These are phyloP conservation scores for Quercus wislizeni DNA, from an alignment of 306 rosid species.

Conservation along the genomic window DNA sequence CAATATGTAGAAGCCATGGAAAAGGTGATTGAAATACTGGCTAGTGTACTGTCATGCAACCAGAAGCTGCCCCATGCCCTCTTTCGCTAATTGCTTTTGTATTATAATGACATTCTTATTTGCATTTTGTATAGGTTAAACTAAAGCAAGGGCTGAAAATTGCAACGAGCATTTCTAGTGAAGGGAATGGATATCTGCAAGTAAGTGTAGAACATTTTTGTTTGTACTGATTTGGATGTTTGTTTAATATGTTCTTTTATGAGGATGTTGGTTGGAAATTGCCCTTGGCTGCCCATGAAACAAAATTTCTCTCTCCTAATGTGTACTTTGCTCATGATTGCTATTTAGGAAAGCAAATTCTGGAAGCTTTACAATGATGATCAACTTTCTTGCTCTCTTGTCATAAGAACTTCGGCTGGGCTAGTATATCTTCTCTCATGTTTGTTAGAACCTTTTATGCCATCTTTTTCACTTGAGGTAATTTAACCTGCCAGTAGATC, in stretches of 20 bases:
- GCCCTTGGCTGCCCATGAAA: too few relatives aligned
- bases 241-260: background rate
- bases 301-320: too few relatives aligned
- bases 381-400: conserved; percentile 64
- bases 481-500: too few relatives aligned
- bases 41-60: background rate
- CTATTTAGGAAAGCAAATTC: conserved; percentile 68
- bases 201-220: conserved; percentile 36
- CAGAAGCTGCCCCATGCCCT: background rate
- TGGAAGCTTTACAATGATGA: conserved; percentile 88
- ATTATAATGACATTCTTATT: conserved; percentile 5
- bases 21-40: conserved; percentile 49
- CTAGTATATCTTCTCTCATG: conserved; percentile 84
- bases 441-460: conserved; percentile 17
- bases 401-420: conserved; percentile 86
- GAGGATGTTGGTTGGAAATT: background rate
- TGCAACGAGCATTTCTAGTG: conserved; percentile 84
- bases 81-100: conserved; percentile 1
- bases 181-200: conserved; percentile 90
- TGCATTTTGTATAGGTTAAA: conserved; percentile 59
- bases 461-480: too few relatives aligned
- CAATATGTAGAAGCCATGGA: conserved; percentile 92
- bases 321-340: background rate
- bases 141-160: conserved; percentile 87
- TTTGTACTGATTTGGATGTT: background rate